Evolutionary conservation across 257 asterid genomes (phyloP).

Genomic region (Parsonsia alboflavescens): DNA sequence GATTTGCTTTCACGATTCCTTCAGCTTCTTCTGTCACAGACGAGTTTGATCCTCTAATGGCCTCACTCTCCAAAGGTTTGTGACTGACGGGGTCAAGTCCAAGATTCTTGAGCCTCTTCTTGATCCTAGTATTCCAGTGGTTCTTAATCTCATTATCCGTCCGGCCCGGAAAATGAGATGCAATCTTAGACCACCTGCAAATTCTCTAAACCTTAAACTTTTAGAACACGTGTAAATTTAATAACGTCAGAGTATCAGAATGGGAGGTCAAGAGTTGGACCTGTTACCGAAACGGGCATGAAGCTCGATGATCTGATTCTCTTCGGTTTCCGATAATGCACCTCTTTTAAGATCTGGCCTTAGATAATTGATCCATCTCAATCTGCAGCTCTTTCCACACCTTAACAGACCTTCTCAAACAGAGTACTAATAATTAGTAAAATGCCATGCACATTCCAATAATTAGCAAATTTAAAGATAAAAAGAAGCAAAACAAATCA

Average conservation of each 20-base stretch:
- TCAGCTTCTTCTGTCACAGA: no score
- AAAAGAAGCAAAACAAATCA: neutral
- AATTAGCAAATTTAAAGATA: no score
- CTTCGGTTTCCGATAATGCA: constrained; percentile 47
- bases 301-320: constrained; percentile 57
- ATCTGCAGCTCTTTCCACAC: constrained; percentile 68
- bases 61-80: constrained; percentile 16
- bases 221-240: no score
- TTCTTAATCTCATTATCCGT: constrained; percentile 69
- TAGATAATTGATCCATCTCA: constrained; percentile 59
- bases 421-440: neutral
- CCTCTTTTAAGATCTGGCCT: constrained; percentile 72
- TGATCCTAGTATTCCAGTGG: constrained; percentile 71
- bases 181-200: constrained; percentile 71
- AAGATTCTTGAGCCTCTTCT: constrained; percentile 44
- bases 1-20: no score
- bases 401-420: constrained; percentile 41
- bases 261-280: constrained; percentile 16
- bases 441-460: neutral
- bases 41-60: neutral
- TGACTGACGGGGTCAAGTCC: constrained; percentile 53
- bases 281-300: constrained; percentile 78
- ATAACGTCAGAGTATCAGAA: no score
- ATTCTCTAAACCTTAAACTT: no score
- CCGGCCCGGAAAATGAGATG: constrained; percentile 64